Percentiles rank a stretch among this genome's conserved stretches.
phyloP scores from a whole-genome alignment of 495 filamentous ascomycete species.

The Trichocladium antarcticum region DNA sequence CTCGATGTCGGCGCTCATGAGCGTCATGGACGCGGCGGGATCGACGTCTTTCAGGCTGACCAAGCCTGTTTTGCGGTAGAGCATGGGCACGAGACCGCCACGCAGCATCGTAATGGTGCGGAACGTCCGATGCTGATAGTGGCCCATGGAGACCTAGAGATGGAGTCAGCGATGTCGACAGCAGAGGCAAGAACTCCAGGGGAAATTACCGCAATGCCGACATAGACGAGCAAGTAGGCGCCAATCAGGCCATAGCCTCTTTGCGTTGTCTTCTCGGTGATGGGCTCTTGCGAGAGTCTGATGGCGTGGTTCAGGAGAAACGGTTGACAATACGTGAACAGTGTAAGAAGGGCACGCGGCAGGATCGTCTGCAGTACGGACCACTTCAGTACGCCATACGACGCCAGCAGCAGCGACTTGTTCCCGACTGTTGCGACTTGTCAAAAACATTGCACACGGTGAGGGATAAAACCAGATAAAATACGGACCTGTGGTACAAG shows the following conservation, averaged over 20 bases:
- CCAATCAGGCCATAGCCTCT: slow-evolving; percentile 33
- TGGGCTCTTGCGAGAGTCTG: slow-evolving; percentile 37
- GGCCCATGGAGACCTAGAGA: too few relatives aligned
- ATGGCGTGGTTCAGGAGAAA: slow-evolving; percentile 49
- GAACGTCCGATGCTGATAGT: too few relatives aligned
- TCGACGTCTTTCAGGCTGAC: slow-evolving; percentile 34
- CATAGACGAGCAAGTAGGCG: slow-evolving; percentile 22
- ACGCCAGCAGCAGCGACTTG: too few relatives aligned
- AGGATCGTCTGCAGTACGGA: too few relatives aligned
- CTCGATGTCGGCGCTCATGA: slow-evolving; percentile 47
- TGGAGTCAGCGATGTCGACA: slow-evolving; percentile 55
- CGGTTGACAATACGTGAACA: slow-evolving; percentile 56
- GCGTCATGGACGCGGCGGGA: slow-evolving; percentile 48
- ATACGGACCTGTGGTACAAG: slow-evolving; percentile 1
- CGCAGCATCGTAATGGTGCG: too few relatives aligned
- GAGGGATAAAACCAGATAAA: slow-evolving; percentile 16
- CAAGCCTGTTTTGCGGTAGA: slow-evolving; percentile 40
- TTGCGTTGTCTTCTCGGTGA: slow-evolving; percentile 29
- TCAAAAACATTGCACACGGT: too few relatives aligned
- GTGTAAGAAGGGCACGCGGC: too few relatives aligned
- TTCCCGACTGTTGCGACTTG: too few relatives aligned
- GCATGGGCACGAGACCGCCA: slow-evolving; percentile 45
- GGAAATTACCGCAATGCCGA: slow-evolving; percentile 21
- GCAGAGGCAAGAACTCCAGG: slow-evolving; percentile 36
- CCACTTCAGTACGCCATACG: too few relatives aligned